A percentile compares a stretch with the other conserved stretches of the same genome.
These are phyloP conservation scores for Acrodontium crateriforme DNA, from an alignment of 2,329 filamentous ascomycete genomes.

Conservation along the genomic window DNA sequence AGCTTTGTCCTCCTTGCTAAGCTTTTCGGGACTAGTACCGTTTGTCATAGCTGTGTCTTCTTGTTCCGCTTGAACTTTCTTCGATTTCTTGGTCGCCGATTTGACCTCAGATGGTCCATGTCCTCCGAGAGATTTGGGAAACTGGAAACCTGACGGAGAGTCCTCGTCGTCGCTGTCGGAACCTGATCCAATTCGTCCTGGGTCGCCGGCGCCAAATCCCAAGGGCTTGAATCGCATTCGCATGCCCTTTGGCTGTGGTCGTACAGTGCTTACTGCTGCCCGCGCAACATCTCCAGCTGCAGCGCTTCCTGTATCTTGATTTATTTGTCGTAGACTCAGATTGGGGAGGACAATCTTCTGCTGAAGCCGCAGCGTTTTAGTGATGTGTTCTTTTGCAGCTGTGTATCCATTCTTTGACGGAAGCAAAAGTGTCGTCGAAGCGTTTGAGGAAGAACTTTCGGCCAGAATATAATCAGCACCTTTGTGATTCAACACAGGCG, in stretches of 20 bases:
- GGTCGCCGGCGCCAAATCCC: slow-evolving; percentile 37
- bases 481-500: slow-evolving; percentile 47
- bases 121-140: slow-evolving; percentile 13
- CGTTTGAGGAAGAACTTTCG: slow-evolving; percentile 6
- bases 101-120: slow-evolving; percentile 28
- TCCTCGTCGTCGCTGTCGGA: slow-evolving; percentile 28
- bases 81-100: slow-evolving; percentile 19
- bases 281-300: slow-evolving; percentile 30
- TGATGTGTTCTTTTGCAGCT: slow-evolving; percentile 32
- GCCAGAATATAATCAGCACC: slow-evolving; percentile 42
- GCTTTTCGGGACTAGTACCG: slow-evolving; percentile 6
- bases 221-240: slow-evolving; percentile 54
- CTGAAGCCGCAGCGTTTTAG: slow-evolving; percentile 51
- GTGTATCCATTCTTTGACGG: slow-evolving; percentile 17
- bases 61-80: slow-evolving; percentile 11
- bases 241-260: slow-evolving; percentile 54
- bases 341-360: slow-evolving; percentile 44
- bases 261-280: slow-evolving; percentile 38
- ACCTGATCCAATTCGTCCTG: slow-evolving; percentile 27
- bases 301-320: slow-evolving; percentile 25
- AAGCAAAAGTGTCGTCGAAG: slow-evolving; percentile 10
- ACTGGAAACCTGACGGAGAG: slow-evolving; percentile 9
- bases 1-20: slow-evolving; percentile 21
- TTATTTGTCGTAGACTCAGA: slow-evolving; percentile 27
- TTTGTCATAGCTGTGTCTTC: slow-evolving; percentile 5